Base-by-base conservation (phyloP, 139 green algal species). In the Astrephomene gubernaculifera region DNA sequence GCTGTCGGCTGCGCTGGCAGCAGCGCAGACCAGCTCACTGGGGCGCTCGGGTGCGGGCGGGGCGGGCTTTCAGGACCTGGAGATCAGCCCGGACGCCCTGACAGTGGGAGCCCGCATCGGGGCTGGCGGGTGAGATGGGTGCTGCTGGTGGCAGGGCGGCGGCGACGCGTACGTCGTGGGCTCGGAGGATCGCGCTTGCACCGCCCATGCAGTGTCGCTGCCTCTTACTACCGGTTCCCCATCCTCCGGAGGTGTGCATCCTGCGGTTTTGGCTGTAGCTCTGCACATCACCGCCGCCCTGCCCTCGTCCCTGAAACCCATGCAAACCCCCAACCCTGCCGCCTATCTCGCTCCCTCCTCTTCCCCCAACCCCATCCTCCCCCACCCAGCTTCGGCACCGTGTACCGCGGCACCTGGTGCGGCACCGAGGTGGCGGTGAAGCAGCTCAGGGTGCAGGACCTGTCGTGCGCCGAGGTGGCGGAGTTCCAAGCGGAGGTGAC, bases 341-440 rank as follows among this genome's bases (percentile, higher is more conserved):
- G n/a, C n/a, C n/a, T n/a, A n/a, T n/a, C 60, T 68, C 60, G 3
- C 9, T 6, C 60, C 27, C 29, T 44, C 31, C 8, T 31, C 5
- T 17, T 3, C 39, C 19, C 61, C 22, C 29, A n/a, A n/a, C n/a
- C n/a, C n/a, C n/a, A n/a, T 3, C 68, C 38, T 25, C 14, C 22
- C 29, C 70, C 29, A 0, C 43, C 9, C 49, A 73, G 60, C 60
- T 85, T 57, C 36, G 88, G 91, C 6, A 93, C 94, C 79, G 90
- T 96, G 57, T 98, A 94, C 88, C 72, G 78, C 54, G 93, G 90
- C 22, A 88, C 68, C n/a, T 98, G 93, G 93, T 88, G 92, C n/a
- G 89, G 95, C 61, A 98, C 96, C 0, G 94, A 98, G 65, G 97
- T 99, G 31, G 97, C 97, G 1, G 94, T 99, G 57, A 99, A 99